Evolutionary conservation across 2,329 filamentous ascomycete species (phyloP).

Genomic region (Lojkania enalia): DNA sequence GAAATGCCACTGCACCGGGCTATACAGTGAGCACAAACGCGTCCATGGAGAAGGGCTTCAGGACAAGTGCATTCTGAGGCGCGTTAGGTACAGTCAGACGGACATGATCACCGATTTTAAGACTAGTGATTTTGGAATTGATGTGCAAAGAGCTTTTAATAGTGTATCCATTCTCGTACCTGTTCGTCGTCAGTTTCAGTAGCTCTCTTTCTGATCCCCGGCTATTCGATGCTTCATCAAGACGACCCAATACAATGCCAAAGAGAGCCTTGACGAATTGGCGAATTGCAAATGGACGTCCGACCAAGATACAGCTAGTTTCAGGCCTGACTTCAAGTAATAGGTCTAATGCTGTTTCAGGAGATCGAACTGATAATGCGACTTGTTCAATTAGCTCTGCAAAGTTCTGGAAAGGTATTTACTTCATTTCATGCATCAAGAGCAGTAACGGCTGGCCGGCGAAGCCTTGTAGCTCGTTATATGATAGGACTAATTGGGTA

Average conservation of each 20-base stretch:
- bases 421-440: conserved; percentile 27
- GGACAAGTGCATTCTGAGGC: conserved; percentile 36
- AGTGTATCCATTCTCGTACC: conserved; percentile 13
- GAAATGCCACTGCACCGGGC: conserved; percentile 37
- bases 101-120: conserved; percentile 36
- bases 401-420: conserved; percentile 30
- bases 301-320: conserved; percentile 31
- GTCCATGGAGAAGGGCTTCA: conserved; percentile 42
- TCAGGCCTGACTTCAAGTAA: conserved; percentile 40
- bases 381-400: conserved; percentile 38
- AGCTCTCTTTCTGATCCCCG: conserved; percentile 12
- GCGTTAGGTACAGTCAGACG: conserved; percentile 38
- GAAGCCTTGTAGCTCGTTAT: conserved; percentile 29
- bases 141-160: conserved; percentile 22
- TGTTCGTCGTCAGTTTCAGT: conserved; percentile 15
- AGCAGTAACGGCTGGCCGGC: conserved; percentile 31
- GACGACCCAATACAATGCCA: conserved; percentile 47
- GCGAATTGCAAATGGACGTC: conserved; percentile 23
- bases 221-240: conserved; percentile 38
- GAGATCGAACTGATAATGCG: conserved; percentile 33
- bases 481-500: conserved; percentile 22
- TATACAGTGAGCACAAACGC: conserved; percentile 42
- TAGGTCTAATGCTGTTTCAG: conserved; percentile 39
- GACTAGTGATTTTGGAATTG: conserved; percentile 19
- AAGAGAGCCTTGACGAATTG: conserved; percentile 41